A percentile compares a stretch with the other conserved stretches of the same genome.
Conservation (phyloP, 768 basidiomycete species). For the Boletus eberwhitei region DNA sequence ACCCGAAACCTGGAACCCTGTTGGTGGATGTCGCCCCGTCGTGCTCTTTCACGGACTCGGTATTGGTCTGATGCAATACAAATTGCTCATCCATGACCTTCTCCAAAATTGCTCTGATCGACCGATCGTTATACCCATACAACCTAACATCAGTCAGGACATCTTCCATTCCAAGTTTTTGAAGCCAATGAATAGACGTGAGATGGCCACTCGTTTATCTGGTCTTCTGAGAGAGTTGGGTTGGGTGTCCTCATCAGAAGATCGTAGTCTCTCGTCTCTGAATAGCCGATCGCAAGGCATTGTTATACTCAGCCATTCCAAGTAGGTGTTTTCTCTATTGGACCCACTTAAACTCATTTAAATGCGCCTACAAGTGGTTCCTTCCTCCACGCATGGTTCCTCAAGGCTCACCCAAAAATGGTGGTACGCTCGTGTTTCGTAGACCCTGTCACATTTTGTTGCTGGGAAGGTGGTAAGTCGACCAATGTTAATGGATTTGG, state of each 20-base stretch:
- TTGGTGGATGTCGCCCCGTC: slow-evolving; percentile 59
- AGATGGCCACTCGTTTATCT: slow-evolving; percentile 56
- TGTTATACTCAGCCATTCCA: slow-evolving; percentile 83
- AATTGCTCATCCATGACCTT: slow-evolving; percentile 56
- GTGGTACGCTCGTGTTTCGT: slow-evolving; percentile 80
- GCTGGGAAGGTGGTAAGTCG: slow-evolving; percentile 86
- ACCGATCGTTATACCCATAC: slow-evolving; percentile 73
- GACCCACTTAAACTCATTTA: background rate
- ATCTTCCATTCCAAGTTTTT: slow-evolving; percentile 77
- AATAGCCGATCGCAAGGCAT: slow-evolving; percentile 45
- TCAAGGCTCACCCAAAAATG: slow-evolving; percentile 73
- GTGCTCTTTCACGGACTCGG: slow-evolving; percentile 90
- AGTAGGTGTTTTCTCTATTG: slow-evolving; percentile 44
- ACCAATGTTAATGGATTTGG: background rate
- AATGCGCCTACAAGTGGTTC: slow-evolving; percentile 51
- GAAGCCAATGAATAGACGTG: slow-evolving; percentile 60
- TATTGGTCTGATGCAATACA: slow-evolving; percentile 73
- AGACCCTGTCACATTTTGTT: slow-evolving; percentile 87
- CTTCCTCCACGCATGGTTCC: slow-evolving; percentile 84
- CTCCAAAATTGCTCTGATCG: slow-evolving; percentile 55
- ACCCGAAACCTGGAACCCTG: slow-evolving; percentile 62
- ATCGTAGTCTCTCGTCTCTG: slow-evolving; percentile 5
- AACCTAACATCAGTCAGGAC: slow-evolving; percentile 84
- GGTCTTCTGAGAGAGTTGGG: slow-evolving; percentile 57
- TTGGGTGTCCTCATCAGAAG: slow-evolving; percentile 47